Base-by-base conservation (phyloP, 2,329 filamentous ascomycete species). In the Talaromyces islandicus region DNA sequence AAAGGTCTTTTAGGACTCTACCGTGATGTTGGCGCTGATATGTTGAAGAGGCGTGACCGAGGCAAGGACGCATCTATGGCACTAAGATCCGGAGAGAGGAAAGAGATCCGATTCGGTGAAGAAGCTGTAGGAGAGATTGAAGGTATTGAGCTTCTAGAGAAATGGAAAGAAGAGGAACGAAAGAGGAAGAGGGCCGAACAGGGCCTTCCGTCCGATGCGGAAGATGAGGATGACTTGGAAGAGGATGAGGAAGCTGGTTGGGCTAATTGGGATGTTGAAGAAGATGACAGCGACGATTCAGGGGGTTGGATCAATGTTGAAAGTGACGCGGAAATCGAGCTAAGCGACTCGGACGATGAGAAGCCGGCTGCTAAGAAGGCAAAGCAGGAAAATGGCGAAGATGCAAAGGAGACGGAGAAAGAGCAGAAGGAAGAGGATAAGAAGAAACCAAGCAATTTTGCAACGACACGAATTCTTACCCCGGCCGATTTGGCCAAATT, bases 401-500 rank as follows among this genome's bases (percentile, higher is more conserved):
- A 67, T 41, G 69, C 71, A n/a, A 67, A 72, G 29, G 71, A 74
- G 27, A 67, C 70, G 7, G 66, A 68, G 43, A 68, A 68, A 14
- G 51, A 78, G 78, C 75, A 81, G 61, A 75, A 81, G 52, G 76
- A 80, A 46, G 72, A 75, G 50, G 67, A 65, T 29, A 64, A 65
- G 51, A 66, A 69, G 54, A 35, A 63, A 17, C 63, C 64, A 65
- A 62, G 63, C 38, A 91, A 87, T 68, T 85, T 97, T 50, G 92
- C 92, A n/a, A 96, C 91, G 0, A 96, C 91, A 2, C 89, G 90
- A 54, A 95, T 99, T 65, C 87, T 99, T 63, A 99, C 94, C 0
- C 94, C 94, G 0, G 94, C 94, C 12, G 94, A 99, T 75, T 84
- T 97, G n/a, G 88, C 90, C 66, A 97, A 97, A 74, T 87, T 99